Evolutionary conservation across 805 yeast species (phyloP), one percentile per base, ranked within the genome.

Genomic region (Priceomyces medius): DNA sequence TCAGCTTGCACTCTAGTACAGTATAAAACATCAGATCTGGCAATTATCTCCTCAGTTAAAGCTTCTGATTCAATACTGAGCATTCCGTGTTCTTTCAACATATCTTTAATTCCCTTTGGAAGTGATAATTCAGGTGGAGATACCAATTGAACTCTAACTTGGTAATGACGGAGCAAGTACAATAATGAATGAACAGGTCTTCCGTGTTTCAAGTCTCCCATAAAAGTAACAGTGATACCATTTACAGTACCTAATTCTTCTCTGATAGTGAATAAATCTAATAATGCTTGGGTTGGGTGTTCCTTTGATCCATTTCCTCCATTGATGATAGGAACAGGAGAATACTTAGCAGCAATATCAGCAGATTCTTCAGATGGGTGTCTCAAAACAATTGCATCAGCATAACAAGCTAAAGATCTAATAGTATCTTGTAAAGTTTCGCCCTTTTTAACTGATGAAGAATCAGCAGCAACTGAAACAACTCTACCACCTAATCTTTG

Each of bases 401-500:
- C 80, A 71, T 93, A 93, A 59, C 96, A 86, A 13, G 96, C 95
- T 71, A 93, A 76, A 10, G 97, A 81, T 68, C 99, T 82, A 52
- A 93, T 81, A 29, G 99, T 93, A 63, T 93, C 99, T 71, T 91
- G 97, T 59, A 93, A 76, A 34, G 97, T 86, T 76, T 93, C 99
- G 53, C 99, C 99, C 77, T 93, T 93, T 74, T 88, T 87, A 37
- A 90, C 97, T 18, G 97, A 88, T n/a, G 98, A 90, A 24, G 89
- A 77, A 50, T 79, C 81, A 46, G 93, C 85, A 48, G 86, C 77
- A 50, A 93, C 85, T 41, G 95, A 79, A 52, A 95, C 86, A 53
- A 89, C 96, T 68, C 96, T 81, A 61, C 99, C 99, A 65, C 99
- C 99, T 56, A 93, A 77, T 73, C 99, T 86, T 76, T 93, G 98